Evolutionary conservation across 1,139 yeast genomes (phyloP), one percentile per base, ranked within the genome.

Genomic region (Hyphopichia fennica): DNA sequence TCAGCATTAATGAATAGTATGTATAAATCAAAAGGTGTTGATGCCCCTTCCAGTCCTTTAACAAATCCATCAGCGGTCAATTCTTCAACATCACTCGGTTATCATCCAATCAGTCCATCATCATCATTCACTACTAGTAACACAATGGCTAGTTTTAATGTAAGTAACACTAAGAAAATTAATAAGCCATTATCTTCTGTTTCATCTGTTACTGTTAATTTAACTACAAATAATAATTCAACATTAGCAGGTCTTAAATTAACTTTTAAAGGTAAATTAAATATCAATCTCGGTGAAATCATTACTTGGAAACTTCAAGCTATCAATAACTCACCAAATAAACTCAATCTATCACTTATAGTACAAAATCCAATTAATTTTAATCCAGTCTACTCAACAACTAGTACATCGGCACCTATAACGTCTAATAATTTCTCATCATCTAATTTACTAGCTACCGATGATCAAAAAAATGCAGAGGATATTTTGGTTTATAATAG

Each of bases 291-390:
- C 13, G 95, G 95, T 2, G 77, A 81, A 41, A 69, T 74, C 4
- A 78, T 79, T 50, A 73, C 69, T 41, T 82, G 93, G 87, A 76
- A 74, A 42, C 71, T 87, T 4, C 87, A 83, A 54, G 83, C 87
- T 1, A 75, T 85, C 42, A 87, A 87, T 63, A 74, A 74, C 45
- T 69, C 83, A 23, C 52, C 63, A 47, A 62, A 72, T 45, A 61
- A 71, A 50, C 62, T 82, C 60, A 67, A 76, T 52, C 51, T 83
- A 20, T 65, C 76, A n/a, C 53, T 72, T 28, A 51, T 69, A 29
- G 64, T 65, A 2, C 73, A 67, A 43, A 59, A 60, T 40, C 63
- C 63, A 6, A 49, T 56, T 18, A 59, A 54, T 41, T 58, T 52
- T 43, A 54, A 52, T 35, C 58, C 64, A 2, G 41, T 54, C 23